Conservation (phyloP, 441 rosid genomes). For the Viola pubescens region DNA sequence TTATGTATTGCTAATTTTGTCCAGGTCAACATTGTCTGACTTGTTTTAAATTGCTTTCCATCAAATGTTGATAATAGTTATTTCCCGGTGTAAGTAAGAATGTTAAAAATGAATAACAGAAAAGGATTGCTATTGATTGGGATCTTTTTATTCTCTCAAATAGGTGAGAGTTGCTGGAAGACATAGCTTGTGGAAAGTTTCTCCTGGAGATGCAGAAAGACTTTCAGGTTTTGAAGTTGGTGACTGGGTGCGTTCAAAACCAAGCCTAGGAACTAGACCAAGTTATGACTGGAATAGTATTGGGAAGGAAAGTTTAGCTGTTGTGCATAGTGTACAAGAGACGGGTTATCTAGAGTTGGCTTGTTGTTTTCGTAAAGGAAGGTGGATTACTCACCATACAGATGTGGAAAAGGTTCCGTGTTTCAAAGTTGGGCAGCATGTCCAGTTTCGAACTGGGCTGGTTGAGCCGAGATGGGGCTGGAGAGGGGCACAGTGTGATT, state of each 20-base stretch:
- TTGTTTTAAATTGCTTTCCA: background rate
- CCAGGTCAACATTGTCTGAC: background rate
- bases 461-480: conserved; percentile 97
- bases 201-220: conserved; percentile 96
- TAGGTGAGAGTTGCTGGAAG: conserved; percentile 85
- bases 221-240: conserved; percentile 98
- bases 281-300: conserved; percentile 93
- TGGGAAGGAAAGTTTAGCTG: conserved; percentile 86
- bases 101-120: too few species aligned
- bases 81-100: too few species aligned
- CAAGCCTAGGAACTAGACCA: conserved; percentile 83
- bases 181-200: conserved; percentile 76
- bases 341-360: conserved; percentile 85
- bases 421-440: conserved; percentile 85
- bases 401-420: conserved; percentile 86
- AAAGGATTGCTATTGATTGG: too few species aligned
- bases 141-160: conserved; percentile 15
- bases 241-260: conserved; percentile 98
- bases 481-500: conserved; percentile 74
- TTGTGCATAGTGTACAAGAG: conserved; percentile 89
- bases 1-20: background rate
- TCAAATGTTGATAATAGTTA: too few species aligned
- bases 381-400: conserved; percentile 66
- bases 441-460: conserved; percentile 66
- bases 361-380: conserved; percentile 94